These are phyloP conservation scores for Carnegiea gigantea DNA, from an alignment of 179 eudicot species.

Conservation along the genomic window DNA sequence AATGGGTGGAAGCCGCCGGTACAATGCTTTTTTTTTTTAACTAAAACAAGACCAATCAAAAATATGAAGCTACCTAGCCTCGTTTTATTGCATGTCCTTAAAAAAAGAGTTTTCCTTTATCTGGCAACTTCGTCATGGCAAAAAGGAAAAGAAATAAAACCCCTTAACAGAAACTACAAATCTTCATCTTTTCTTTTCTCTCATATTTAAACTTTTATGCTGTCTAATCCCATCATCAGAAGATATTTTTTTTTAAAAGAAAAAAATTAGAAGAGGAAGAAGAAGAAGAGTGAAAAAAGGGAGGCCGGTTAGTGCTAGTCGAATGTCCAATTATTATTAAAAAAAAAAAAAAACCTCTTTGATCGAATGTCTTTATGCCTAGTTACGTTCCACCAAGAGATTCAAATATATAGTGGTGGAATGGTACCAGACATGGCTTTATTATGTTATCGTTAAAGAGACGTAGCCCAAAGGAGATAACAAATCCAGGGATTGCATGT, in stretches of 20 bases:
- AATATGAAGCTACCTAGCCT: neutral
- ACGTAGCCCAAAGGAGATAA: conserved; percentile 12
- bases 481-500: conserved; percentile 7
- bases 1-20: neutral
- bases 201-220: neutral
- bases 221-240: neutral
- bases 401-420: neutral
- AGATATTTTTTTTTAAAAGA: neutral
- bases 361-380: neutral
- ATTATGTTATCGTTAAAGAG: conserved; percentile 10
- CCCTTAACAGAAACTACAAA: neutral
- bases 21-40: neutral
- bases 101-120: neutral
- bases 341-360: neutral
- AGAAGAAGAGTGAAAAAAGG: neutral
- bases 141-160: neutral
- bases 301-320: neutral
- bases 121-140: neutral
- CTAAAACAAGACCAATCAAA: neutral
- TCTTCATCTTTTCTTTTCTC: neutral
- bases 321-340: neutral
- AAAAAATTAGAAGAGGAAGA: neutral
- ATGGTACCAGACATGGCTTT: conserved; percentile 9
- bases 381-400: neutral
- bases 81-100: neutral